Conservation (phyloP, 108 stramenopile species). For the Chaetoceros tenuissimus region DNA sequence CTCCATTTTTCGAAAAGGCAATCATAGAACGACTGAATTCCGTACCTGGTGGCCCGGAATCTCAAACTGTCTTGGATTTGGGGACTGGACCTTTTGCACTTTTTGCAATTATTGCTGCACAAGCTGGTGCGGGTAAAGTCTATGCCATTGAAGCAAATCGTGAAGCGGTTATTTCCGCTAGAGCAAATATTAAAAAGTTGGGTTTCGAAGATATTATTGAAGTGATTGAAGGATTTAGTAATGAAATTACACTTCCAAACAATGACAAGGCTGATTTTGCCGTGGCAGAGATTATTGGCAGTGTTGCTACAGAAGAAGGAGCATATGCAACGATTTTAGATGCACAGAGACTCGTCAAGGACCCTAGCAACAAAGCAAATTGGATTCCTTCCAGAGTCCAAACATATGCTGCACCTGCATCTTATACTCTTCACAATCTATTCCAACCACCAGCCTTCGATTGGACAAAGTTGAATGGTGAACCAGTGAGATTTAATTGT, state of each 20-base stretch:
- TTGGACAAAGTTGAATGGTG: slow-evolving; percentile 50
- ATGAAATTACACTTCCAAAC: slow-evolving; percentile 43
- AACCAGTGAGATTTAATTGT: slow-evolving; percentile 63
- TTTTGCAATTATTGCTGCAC: slow-evolving; percentile 59
- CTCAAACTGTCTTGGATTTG: slow-evolving; percentile 46
- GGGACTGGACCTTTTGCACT: slow-evolving; percentile 61
- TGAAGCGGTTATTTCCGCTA: slow-evolving; percentile 32
- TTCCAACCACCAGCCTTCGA: slow-evolving; percentile 56
- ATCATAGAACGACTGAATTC: slow-evolving; percentile 32
- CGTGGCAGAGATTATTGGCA: slow-evolving; percentile 56
- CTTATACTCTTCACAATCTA: slow-evolving; percentile 54
- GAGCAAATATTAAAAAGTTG: slow-evolving; percentile 19
- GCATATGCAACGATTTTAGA: slow-evolving; percentile 48
- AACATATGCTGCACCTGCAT: slow-evolving; percentile 44
- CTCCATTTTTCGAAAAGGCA: slow-evolving; percentile 44
- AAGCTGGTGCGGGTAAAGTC: slow-evolving; percentile 49
- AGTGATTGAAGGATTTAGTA: slow-evolving; percentile 57
- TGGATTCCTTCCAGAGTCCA: slow-evolving; percentile 58
- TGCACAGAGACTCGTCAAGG: slow-evolving; percentile 38
- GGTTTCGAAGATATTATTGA: slow-evolving; percentile 42
- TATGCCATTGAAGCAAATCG: slow-evolving; percentile 58
- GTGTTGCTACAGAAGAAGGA: slow-evolving; percentile 56
- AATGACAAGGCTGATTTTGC: slow-evolving; percentile 52
- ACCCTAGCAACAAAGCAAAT: slow-evolving; percentile 23
- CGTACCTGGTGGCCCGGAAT: slow-evolving; percentile 11